These are phyloP conservation scores for Desmodesmus armatus DNA, from an alignment of 139 green algal genomes.

Conservation along the genomic window DNA sequence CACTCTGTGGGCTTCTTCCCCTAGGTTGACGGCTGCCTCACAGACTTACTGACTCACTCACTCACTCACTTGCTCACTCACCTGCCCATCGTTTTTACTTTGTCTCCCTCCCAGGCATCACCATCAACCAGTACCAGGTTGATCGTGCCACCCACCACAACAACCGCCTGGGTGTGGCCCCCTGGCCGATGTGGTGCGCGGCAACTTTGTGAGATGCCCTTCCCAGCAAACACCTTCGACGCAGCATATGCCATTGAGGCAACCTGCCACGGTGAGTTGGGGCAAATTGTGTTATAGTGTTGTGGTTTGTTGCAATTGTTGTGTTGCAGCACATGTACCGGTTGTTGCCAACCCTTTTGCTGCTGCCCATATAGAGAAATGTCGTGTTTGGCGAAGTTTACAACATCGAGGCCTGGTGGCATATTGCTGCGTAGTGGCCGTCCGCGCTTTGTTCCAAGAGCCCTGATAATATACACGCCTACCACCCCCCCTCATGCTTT, in stretches of 20 bases:
- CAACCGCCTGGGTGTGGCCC: conserved; percentile 77
- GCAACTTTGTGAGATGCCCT: conserved; percentile 98
- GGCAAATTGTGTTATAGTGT: too few relatives aligned
- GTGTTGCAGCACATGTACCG: background rate
- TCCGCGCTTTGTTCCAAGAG: too few relatives aligned
- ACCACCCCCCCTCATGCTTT: too few relatives aligned
- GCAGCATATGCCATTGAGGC: conserved; percentile 96
- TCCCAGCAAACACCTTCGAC: conserved; percentile 89
- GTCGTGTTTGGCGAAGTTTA: too few relatives aligned
- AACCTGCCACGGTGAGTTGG: conserved; percentile 94
- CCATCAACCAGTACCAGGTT: conserved; percentile 64
- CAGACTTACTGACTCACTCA: background rate
- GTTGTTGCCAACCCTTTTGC: too few relatives aligned
- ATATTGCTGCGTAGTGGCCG: too few relatives aligned
- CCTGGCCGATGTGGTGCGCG: conserved; percentile 87
- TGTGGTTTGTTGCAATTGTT: background rate
- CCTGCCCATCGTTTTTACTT: background rate
- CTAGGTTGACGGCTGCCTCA: too few relatives aligned
- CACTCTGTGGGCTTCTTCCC: too few relatives aligned
- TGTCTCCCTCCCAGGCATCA: conserved; percentile 57
- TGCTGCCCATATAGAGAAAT: too few relatives aligned
- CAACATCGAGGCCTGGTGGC: too few relatives aligned
- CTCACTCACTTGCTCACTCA: background rate
- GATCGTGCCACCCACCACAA: conserved; percentile 85
- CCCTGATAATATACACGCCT: too few relatives aligned